These are phyloP conservation scores for Clavariopsis aquatica DNA, from an alignment of 495 filamentous ascomycete species.

Conservation along the genomic window DNA sequence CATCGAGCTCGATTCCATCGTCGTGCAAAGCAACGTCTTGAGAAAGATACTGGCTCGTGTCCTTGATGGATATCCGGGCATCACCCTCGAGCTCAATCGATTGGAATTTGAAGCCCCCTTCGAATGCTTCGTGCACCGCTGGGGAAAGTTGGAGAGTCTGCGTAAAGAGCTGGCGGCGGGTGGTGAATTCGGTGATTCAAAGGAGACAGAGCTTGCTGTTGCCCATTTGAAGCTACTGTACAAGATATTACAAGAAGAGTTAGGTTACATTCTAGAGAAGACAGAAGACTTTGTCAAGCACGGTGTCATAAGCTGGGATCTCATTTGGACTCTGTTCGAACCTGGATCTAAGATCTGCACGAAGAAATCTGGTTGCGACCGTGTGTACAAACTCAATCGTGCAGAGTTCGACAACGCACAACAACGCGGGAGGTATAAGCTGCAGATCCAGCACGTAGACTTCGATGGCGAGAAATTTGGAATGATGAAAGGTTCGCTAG, in stretches of 20 bases:
- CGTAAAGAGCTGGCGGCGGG: constrained; percentile 10
- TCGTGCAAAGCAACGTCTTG: constrained; percentile 64
- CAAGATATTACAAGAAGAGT: constrained; percentile 57
- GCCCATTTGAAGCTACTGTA: constrained; percentile 58
- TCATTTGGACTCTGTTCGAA: constrained; percentile 57
- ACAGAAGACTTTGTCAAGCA: constrained; percentile 58
- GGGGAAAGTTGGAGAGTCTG: constrained; percentile 54
- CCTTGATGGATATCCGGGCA: constrained; percentile 62
- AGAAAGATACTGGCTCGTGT: constrained; percentile 58
- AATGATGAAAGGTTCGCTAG: constrained; percentile 44
- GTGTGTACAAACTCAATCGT: constrained; percentile 43
- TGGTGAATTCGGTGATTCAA: neutral
- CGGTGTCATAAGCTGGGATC: constrained; percentile 58
- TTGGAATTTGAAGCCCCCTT: constrained; percentile 63
- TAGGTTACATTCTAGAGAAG: constrained; percentile 54
- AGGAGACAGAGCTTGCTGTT: constrained; percentile 48
- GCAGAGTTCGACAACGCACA: constrained; percentile 36
- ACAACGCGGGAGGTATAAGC: constrained; percentile 32
- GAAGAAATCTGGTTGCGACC: constrained; percentile 41
- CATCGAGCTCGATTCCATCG: constrained; percentile 60
- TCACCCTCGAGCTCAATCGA: constrained; percentile 62
- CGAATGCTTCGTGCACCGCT: constrained; percentile 65
- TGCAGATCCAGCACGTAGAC: constrained; percentile 52
- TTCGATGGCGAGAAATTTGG: constrained; percentile 63
- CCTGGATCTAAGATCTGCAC: constrained; percentile 49